Conservation (phyloP, 495 filamentous ascomycete genomes). For the Penicillium dipodomyicola region DNA sequence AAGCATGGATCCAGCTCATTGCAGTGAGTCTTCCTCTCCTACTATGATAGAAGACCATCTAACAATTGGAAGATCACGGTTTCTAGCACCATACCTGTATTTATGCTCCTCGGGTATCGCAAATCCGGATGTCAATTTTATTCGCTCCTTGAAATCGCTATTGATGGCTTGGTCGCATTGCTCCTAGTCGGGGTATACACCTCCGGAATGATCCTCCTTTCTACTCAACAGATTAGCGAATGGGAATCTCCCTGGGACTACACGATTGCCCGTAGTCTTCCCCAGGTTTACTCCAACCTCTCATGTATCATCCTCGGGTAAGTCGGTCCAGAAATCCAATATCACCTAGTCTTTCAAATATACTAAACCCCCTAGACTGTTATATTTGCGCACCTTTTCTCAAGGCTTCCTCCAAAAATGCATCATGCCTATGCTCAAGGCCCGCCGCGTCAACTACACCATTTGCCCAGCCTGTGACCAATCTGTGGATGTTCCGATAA, state of each 20-base stretch:
- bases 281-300: slow-evolving; percentile 12
- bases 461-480: slow-evolving; percentile 10
- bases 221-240: background rate
- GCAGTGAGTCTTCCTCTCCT: background rate
- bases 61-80: slow-evolving; percentile 2
- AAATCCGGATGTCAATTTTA: background rate
- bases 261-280: slow-evolving; percentile 4
- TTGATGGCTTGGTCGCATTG: slow-evolving; percentile 1
- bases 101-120: slow-evolving; percentile 2
- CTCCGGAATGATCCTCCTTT: slow-evolving; percentile 5
- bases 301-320: slow-evolving; percentile 10
- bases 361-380: background rate
- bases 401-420: slow-evolving; percentile 2
- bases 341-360: background rate
- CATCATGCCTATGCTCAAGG: background rate
- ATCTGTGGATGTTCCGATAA: background rate
- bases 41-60: background rate
- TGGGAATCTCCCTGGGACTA: slow-evolving; percentile 2
- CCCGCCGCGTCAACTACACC: background rate
- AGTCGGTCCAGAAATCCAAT: background rate
- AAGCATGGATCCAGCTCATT: slow-evolving; percentile 5
- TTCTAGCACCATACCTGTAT: background rate
- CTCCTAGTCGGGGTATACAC: slow-evolving; percentile 6
- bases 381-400: slow-evolving; percentile 8
- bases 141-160: slow-evolving; percentile 1